A percentile compares a stretch with the other conserved stretches of the same genome.
These are phyloP conservation scores for Cladosporium sp. DNA, from an alignment of 2,329 filamentous ascomycete genomes.

Conservation along the genomic window DNA sequence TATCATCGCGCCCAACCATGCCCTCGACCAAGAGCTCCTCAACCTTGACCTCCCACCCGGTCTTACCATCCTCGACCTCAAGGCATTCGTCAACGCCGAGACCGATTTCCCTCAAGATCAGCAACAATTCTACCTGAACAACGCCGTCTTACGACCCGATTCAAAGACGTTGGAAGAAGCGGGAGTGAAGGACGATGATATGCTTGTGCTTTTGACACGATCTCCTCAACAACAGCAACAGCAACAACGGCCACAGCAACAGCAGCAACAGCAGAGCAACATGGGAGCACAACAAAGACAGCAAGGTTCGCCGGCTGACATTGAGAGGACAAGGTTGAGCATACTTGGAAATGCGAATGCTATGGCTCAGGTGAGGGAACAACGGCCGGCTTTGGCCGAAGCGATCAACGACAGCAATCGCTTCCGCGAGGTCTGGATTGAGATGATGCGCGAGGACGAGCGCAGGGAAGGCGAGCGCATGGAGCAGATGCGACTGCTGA, in stretches of 20 bases:
- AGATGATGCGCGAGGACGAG: conserved; percentile 66
- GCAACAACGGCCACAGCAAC: conserved; percentile 36
- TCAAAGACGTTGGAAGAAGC: conserved; percentile 76
- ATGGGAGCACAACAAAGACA: conserved; percentile 33
- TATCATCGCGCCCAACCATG: conserved; percentile 69
- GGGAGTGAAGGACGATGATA: conserved; percentile 80
- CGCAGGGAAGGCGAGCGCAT: conserved; percentile 72
- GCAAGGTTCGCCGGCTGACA: conserved; percentile 44
- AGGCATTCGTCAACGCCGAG: conserved; percentile 83
- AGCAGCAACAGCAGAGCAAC: conserved; percentile 34
- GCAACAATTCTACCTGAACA: conserved; percentile 89
- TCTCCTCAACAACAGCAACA: conserved; percentile 43
- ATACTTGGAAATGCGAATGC: conserved; percentile 73
- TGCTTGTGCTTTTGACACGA: conserved; percentile 79
- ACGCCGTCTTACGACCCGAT: conserved; percentile 72
- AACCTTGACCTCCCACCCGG: conserved; percentile 77
- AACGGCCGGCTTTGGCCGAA: conserved; percentile 71
- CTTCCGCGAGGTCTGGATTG: conserved; percentile 69
- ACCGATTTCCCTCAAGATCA: conserved; percentile 65
- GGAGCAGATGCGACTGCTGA: conserved; percentile 77
- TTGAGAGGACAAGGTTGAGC: conserved; percentile 77
- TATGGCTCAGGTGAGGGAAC: conserved; percentile 65
- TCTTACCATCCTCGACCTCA: conserved; percentile 79
- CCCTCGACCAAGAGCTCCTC: conserved; percentile 68
- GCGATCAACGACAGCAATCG: conserved; percentile 70